A percentile compares a stretch with the other conserved stretches of the same genome.
These are phyloP conservation scores for Hyphodiscus sp. DNA, from an alignment of 2,329 filamentous ascomycete species.

Conservation along the genomic window DNA sequence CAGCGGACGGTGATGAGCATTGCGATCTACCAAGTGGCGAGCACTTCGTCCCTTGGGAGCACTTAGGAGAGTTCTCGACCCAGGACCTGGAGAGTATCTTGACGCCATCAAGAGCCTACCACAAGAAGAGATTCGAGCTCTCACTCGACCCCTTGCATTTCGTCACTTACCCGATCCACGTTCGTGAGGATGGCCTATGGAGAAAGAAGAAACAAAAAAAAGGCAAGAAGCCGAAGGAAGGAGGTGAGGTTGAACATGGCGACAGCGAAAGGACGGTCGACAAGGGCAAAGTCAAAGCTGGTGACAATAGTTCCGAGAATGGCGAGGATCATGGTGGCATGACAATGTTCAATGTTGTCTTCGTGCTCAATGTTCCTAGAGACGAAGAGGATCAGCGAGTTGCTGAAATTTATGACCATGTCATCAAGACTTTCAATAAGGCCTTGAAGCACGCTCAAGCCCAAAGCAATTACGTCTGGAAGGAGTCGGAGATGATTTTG, in stretches of 20 bases:
- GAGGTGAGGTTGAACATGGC: slow-evolving; percentile 9
- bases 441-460: slow-evolving; percentile 90
- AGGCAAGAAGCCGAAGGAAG: slow-evolving; percentile 30
- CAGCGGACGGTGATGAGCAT: slow-evolving; percentile 33
- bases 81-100: slow-evolving; percentile 74
- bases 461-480: slow-evolving; percentile 83
- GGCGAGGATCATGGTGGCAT: slow-evolving; percentile 41
- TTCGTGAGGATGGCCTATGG: slow-evolving; percentile 73
- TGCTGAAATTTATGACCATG: slow-evolving; percentile 78
- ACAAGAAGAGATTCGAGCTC: slow-evolving; percentile 78
- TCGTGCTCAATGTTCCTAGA: slow-evolving; percentile 75
- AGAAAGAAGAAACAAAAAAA: slow-evolving; percentile 47
- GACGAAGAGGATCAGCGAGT: slow-evolving; percentile 69
- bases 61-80: slow-evolving; percentile 66
- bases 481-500: slow-evolving; percentile 78
- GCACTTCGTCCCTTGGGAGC: slow-evolving; percentile 62
- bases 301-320: slow-evolving; percentile 19
- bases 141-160: slow-evolving; percentile 74
- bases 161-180: slow-evolving; percentile 77
- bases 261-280: slow-evolving; percentile 7
- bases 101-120: slow-evolving; percentile 67
- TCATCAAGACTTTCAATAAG: slow-evolving; percentile 88
- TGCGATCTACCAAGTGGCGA: slow-evolving; percentile 48
- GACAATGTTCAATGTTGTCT: slow-evolving; percentile 98
- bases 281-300: slow-evolving; percentile 31